Evolutionary conservation across 129 eudicot species (phyloP).

Genomic region (Pseudognaphalium luteoalbum): DNA sequence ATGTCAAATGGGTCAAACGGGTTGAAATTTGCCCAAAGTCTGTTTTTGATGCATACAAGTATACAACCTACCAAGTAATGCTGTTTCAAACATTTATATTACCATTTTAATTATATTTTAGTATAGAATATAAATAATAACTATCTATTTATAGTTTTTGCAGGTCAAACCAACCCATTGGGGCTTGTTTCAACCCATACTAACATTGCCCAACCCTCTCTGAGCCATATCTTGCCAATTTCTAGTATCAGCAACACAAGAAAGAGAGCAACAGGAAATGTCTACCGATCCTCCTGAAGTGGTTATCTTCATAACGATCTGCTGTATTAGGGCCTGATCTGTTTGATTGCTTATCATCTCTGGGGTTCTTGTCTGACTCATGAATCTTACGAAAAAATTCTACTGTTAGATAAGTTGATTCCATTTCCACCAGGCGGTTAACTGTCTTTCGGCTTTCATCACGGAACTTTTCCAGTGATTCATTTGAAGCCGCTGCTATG

Average conservation of each 20-base stretch:
- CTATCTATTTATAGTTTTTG: background rate
- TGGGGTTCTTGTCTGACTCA: conserved; percentile 66
- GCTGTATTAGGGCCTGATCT: conserved; percentile 50
- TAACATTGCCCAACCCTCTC: background rate
- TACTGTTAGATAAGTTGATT: conserved; percentile 87
- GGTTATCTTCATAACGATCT: conserved; percentile 81
- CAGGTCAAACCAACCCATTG: background rate
- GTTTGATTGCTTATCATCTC: conserved; percentile 39
- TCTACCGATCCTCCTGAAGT: conserved; percentile 82
- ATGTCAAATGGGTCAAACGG: background rate
- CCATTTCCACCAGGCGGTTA: conserved; percentile 87
- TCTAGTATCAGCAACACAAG: conserved; percentile 9
- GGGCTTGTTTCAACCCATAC: background rate
- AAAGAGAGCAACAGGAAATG: conserved; percentile 19
- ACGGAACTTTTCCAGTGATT: conserved; percentile 81
- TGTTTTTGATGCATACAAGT: background rate
- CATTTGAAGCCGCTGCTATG: conserved; percentile 90
- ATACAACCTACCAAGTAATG: background rate
- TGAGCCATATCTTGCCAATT: background rate
- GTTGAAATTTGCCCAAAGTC: conserved; percentile 5
- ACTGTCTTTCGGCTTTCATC: conserved; percentile 92
- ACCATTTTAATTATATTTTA: background rate
- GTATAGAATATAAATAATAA: background rate
- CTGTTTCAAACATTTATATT: background rate
- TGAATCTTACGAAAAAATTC: conserved; percentile 87